Evolutionary conservation across 2,329 filamentous ascomycete species (phyloP).

Genomic region (Capronia americana): DNA sequence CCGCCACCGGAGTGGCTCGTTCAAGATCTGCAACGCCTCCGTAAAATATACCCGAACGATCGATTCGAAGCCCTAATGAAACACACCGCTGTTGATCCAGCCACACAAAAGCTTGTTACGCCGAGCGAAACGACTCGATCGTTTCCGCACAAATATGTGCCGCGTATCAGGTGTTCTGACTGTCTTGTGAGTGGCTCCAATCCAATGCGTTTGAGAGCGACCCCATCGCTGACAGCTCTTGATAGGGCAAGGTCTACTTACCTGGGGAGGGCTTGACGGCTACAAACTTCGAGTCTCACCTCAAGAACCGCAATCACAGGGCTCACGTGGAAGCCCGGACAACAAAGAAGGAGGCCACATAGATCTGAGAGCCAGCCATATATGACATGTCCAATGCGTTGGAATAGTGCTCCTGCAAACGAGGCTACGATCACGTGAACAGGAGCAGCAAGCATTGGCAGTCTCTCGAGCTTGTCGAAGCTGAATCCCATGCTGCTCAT

Average conservation of each 20-base stretch:
- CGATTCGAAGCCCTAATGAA: constrained; percentile 91
- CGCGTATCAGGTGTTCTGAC: constrained; percentile 88
- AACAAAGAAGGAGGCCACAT: constrained; percentile 39
- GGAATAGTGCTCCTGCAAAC: not conserved
- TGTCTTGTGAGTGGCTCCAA: constrained; percentile 67
- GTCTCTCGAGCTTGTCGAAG: not conserved
- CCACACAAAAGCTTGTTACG: constrained; percentile 70
- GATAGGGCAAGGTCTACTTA: constrained; percentile 69
- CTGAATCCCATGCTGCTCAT: not conserved
- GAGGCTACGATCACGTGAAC: constrained; percentile 9
- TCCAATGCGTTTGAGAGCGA: not conserved
- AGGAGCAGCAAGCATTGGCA: not conserved
- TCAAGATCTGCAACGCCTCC: constrained; percentile 73
- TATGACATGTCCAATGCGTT: not conserved
- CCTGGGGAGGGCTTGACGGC: constrained; percentile 84
- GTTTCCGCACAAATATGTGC: constrained; percentile 81
- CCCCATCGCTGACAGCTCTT: not conserved
- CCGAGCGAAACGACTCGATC: constrained; percentile 59
- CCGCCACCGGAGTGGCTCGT: constrained; percentile 86
- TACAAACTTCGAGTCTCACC: constrained; percentile 89
- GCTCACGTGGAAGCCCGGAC: constrained; percentile 68
- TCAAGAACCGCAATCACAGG: constrained; percentile 82
- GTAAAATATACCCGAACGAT: constrained; percentile 75
- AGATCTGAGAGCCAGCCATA: not conserved
- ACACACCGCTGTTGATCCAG: constrained; percentile 77